Base-by-base conservation (phyloP, 1,139 yeast species). In the Pichia sp. region DNA sequence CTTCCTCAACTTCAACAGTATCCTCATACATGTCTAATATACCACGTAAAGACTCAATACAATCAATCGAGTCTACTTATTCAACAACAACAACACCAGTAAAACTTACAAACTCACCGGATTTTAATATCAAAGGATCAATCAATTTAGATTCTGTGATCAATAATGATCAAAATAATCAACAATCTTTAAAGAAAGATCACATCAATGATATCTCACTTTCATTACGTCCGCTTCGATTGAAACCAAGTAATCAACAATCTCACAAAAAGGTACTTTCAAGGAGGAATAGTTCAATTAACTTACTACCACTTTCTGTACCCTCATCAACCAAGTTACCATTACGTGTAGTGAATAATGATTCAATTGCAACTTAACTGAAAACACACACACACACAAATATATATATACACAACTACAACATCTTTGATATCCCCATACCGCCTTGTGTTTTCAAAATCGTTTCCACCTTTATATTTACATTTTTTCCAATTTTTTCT, bases 1-100 rank as follows among this genome's bases (percentile, higher is more conserved):
- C 41, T 28, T 51, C 50, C 15, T 40, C 48, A 35, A 40, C 47
- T 9, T 40, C 49, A 15, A 44, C 48, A 38, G 33, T 54, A 12
- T 43, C 47, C 17, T 40, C 47, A 14, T 47, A 23, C 43, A 24
- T 41, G 35, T 39, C 50, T 23, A 35, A 52, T 12, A 36, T 38
- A 12, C 42, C 46, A 22, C 33, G 46, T 18, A 40, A 43, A 38
- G 44, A 38, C 31, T 43, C 44, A 5, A 17, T 34, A 10, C 43
- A 41, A 23, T 44, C 47, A 11, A 30, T 30, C 12, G 32, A 30
- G 17, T 30, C 32, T 14, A 18, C 5, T 30, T 11, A 30, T n/a
- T n/a, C n/a, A n/a, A n/a, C n/a, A n/a, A n/a, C n/a, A n/a, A n/a
- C n/a, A n/a, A n/a, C 5, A 8, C 11, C 31, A 17, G 20, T 35